A percentile compares a stretch with the other conserved stretches of the same genome.
These are phyloP conservation scores for Phlebiopsis gigantea DNA, from an alignment of 768 basidiomycete genomes.

Conservation along the genomic window DNA sequence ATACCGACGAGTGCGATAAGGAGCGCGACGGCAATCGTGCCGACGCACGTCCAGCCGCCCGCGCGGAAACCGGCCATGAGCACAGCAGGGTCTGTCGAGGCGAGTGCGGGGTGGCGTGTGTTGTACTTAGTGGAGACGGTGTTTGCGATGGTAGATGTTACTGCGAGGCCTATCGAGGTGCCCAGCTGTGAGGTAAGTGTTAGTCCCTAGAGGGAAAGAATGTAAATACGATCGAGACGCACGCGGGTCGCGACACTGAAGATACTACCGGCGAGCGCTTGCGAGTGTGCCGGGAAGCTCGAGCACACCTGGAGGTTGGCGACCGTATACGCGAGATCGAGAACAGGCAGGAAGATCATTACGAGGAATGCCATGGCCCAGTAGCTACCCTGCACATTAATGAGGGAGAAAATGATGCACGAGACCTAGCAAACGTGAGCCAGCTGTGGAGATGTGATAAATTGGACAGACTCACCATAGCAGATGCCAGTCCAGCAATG, in stretches of 20 bases:
- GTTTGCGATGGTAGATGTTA: conserved; percentile 28
- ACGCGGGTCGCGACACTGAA: conserved; percentile 31
- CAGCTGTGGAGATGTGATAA: not conserved
- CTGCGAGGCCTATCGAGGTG: conserved; percentile 30
- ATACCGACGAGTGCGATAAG: conserved; percentile 12
- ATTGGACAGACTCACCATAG: conserved; percentile 19
- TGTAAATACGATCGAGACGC: not conserved
- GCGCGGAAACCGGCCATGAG: conserved; percentile 31
- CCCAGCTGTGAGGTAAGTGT: conserved; percentile 22
- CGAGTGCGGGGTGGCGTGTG: conserved; percentile 18
- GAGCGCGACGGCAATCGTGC: conserved; percentile 7
- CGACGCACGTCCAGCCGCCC: conserved; percentile 24
- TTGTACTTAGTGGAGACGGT: conserved; percentile 23
- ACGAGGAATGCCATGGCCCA: conserved; percentile 29
- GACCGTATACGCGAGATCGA: conserved; percentile 29
- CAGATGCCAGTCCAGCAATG: conserved; percentile 24
- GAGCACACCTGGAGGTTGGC: conserved; percentile 28
- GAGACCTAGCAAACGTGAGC: conserved; percentile 20
- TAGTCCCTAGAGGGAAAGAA: not conserved
- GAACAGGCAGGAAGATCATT: conserved; percentile 25
- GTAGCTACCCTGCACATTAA: conserved; percentile 26
- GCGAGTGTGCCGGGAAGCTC: conserved; percentile 28
- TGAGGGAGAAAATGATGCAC: conserved; percentile 28
- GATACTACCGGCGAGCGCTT: conserved; percentile 30
- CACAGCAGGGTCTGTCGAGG: conserved; percentile 22